Evolutionary conservation across 2,329 filamentous ascomycete genomes (phyloP), one percentile per base, ranked within the genome.

Genomic region (Hymenoscyphus fraxineus): DNA sequence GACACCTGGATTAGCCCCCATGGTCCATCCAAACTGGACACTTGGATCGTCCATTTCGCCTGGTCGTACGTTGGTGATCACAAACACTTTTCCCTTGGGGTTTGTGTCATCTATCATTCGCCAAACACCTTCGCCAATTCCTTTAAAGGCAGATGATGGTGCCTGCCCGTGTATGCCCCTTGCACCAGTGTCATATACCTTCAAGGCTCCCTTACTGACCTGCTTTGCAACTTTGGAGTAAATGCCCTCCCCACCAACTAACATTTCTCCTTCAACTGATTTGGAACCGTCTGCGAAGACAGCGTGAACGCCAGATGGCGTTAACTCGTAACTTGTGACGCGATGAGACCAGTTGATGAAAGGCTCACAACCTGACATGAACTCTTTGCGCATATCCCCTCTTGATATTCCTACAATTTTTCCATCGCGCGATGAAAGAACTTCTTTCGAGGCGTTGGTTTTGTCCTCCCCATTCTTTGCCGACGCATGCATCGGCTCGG

Each of bases 131-230:
- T 89, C 86, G 0, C 86, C 86, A 0, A 89, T 77, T 0, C 74
- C 80, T 65, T 82, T 84, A 78, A 88, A 89, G 0, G 86, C 85
- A 0, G 82, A 80, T 0, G 81, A 85, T 0, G 85, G 84, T 7
- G 87, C 85, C 72, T 88, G 85, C 0, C 87, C 87, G 68, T 89
- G 87, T 31, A 89, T 88, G 1, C 86, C 85, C 58, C 86, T 76
- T 0, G 86, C 83, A 2, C 86, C 86, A 0, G 85, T 85, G 68
- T 89, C 87, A 71, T 83, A 89, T 4, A 86, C 82, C 73, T 87
- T 88, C 57, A 88, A 73, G 59, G 76, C 81, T 1, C 84, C 85
- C 3, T 77, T 77, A 0, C 83, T 86, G 3, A 88, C 76, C 74
- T 89, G 86, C 69, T 80, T 82, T 0, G 85, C 85, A 13, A 89